phyloP scores from a whole-genome alignment of 2,329 filamentous ascomycete species.

The Alternaria tenuissima region DNA sequence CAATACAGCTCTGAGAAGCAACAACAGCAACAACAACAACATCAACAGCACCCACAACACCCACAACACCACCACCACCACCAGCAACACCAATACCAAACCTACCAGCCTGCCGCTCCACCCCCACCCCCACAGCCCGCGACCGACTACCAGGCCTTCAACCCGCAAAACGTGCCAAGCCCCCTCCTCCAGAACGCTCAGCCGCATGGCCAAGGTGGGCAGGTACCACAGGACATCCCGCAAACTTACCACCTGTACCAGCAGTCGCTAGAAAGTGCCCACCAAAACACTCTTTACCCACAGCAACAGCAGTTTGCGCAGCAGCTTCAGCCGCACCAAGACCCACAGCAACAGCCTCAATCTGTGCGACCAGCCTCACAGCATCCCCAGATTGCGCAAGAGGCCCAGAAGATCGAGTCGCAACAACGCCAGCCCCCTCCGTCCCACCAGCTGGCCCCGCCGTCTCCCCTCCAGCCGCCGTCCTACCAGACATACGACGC shows the following conservation, averaged over 20 bases:
- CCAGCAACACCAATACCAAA: constrained; percentile 41
- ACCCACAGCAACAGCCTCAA: constrained; percentile 38
- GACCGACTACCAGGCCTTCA: constrained; percentile 45
- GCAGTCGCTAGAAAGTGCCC: constrained; percentile 34
- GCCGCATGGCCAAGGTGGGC: constrained; percentile 37
- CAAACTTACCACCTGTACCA: constrained; percentile 36
- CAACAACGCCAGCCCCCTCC: constrained; percentile 46
- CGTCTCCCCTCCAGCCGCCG: constrained; percentile 45
- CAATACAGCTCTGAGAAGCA: constrained; percentile 51
- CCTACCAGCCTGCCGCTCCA: constrained; percentile 39
- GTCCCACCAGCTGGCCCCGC: constrained; percentile 46
- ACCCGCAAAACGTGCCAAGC: constrained; percentile 43
- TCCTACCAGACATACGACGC: constrained; percentile 45
- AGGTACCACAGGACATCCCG: constrained; percentile 33
- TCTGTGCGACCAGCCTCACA: constrained; percentile 40
- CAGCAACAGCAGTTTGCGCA: constrained; percentile 31
- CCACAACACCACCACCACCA: constrained; percentile 39
- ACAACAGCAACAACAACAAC: constrained; percentile 34
- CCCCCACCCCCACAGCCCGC: constrained; percentile 30
- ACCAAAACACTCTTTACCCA: constrained; percentile 37
- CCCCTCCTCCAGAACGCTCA: constrained; percentile 40
- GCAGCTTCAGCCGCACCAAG: constrained; percentile 28
- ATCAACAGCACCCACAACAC: constrained; percentile 39
- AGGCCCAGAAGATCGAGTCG: constrained; percentile 36
- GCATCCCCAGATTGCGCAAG: constrained; percentile 42